phyloP scores from a whole-genome alignment of 208 protist species.

The Leptomonas pyrrhocoris region DNA sequence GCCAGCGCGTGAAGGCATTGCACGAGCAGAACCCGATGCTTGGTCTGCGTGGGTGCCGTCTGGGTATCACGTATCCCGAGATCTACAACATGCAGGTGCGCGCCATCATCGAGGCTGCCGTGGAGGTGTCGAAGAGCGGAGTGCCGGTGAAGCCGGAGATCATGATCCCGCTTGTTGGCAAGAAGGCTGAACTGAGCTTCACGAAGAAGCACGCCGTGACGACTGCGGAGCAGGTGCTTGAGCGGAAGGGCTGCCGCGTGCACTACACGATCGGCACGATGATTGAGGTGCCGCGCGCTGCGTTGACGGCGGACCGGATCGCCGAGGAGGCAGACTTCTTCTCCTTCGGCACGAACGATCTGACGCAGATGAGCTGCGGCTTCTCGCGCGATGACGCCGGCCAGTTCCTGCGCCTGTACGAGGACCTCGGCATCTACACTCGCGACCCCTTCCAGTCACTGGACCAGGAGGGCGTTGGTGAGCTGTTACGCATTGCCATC shows the following conservation, averaged over 20 bases:
- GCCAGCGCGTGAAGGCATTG: constrained; percentile 76
- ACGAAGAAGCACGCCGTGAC: constrained; percentile 70
- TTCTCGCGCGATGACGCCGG: constrained; percentile 96
- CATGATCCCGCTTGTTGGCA: constrained; percentile 94
- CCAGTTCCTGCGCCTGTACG: constrained; percentile 93
- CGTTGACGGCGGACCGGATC: constrained; percentile 89
- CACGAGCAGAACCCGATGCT: constrained; percentile 96
- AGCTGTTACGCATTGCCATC: constrained; percentile 90
- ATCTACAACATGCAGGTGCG: constrained; percentile 95
- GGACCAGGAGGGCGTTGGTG: constrained; percentile 93
- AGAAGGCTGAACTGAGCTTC: constrained; percentile 85
- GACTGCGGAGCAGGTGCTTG: constrained; percentile 70
- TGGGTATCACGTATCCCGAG: constrained; percentile 94
- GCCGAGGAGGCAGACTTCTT: constrained; percentile 95
- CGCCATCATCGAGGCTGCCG: constrained; percentile 93
- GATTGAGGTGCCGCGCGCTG: constrained; percentile 93
- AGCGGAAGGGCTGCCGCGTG: constrained; percentile 44
- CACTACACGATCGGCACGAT: constrained; percentile 92
- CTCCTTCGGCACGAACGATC: constrained; percentile 97
- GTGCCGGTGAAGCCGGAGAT: constrained; percentile 80
- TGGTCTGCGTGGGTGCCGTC: constrained; percentile 92
- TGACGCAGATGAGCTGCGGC: constrained; percentile 96
- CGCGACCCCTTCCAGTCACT: constrained; percentile 95
- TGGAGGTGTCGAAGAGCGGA: constrained; percentile 63
- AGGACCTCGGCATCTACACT: constrained; percentile 90